These are phyloP conservation scores for Phytopythium sindhum DNA, from an alignment of 352 stramenopile genomes.

Conservation along the genomic window DNA sequence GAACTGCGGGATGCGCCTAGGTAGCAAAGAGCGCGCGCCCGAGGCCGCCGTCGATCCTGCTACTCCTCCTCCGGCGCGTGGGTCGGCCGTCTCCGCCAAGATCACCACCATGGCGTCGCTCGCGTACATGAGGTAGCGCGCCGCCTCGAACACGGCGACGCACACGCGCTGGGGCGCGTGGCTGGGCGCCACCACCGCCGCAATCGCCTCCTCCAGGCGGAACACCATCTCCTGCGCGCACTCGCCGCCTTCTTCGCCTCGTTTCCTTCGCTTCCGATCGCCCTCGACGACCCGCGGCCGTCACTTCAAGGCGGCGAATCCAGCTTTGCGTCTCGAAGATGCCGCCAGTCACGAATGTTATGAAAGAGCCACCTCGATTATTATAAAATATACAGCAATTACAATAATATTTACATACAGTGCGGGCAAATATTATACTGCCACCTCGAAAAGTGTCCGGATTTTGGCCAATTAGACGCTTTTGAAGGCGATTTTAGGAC, in stretches of 20 bases:
- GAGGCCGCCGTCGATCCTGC: neutral
- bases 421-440: too few relatives aligned
- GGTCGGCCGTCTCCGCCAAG: constrained; percentile 35
- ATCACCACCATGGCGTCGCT: constrained; percentile 59
- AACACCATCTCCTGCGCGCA: constrained; percentile 35
- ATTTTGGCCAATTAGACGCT: too few relatives aligned
- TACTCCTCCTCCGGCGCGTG: constrained; percentile 6
- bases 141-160: constrained; percentile 41
- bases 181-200: constrained; percentile 41
- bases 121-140: constrained; percentile 59
- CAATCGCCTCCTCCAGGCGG: constrained; percentile 38
- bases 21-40: constrained; percentile 10
- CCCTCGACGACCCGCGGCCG: neutral
- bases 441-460: too few relatives aligned
- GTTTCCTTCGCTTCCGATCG: neutral
- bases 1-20: constrained; percentile 37
- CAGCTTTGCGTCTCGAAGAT: too few relatives aligned
- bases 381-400: too few relatives aligned
- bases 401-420: too few relatives aligned
- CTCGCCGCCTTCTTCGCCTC: neutral
- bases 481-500: too few relatives aligned
- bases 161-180: constrained; percentile 25
- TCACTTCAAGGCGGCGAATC: neutral
- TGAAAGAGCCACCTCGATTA: too few relatives aligned
- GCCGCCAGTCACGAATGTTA: too few relatives aligned